phyloP scores from a whole-genome alignment of 164 flowering plant species.

The Annona squamosa region DNA sequence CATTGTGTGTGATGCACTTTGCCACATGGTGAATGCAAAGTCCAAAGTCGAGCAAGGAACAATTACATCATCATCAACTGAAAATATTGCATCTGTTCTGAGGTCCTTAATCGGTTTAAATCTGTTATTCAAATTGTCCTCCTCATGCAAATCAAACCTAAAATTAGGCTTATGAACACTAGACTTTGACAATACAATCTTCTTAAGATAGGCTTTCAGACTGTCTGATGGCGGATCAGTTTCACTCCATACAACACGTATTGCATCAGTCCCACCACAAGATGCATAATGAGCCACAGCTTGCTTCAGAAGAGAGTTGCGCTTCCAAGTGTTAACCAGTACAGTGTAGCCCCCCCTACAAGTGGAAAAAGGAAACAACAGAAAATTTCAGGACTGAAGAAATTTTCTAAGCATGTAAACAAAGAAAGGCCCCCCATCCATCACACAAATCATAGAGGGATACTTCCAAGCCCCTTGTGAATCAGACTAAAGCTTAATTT shows the following conservation, averaged over 20 bases:
- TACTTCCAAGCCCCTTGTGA: not conserved
- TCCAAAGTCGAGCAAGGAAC: conserved; percentile 42
- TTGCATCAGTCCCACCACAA: conserved; percentile 40
- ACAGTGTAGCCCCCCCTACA: conserved; percentile 51
- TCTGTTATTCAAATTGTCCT: conserved; percentile 43
- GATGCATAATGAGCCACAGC: conserved; percentile 54
- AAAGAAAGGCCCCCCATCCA: not conserved
- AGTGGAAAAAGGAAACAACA: not conserved
- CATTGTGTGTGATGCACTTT: conserved; percentile 46
- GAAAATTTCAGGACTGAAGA: not conserved
- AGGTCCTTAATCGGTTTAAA: conserved; percentile 42
- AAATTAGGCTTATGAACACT: conserved; percentile 37
- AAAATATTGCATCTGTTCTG: conserved; percentile 52
- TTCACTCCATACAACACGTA: conserved; percentile 55
- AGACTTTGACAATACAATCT: conserved; percentile 35
- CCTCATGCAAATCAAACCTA: conserved; percentile 36
- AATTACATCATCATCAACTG: conserved; percentile 52
- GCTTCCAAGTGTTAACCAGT: conserved; percentile 51
- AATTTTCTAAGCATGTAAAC: not conserved
- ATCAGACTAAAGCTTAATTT: not conserved
- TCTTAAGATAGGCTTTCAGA: conserved; percentile 30
- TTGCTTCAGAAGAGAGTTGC: conserved; percentile 47
- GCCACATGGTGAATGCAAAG: conserved; percentile 50
- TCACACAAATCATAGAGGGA: not conserved
- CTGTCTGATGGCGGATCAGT: conserved; percentile 38